These are phyloP conservation scores for Asterella californica DNA, from an alignment of 225 moss, liverwort and hornwort genomes.

Conservation along the genomic window DNA sequence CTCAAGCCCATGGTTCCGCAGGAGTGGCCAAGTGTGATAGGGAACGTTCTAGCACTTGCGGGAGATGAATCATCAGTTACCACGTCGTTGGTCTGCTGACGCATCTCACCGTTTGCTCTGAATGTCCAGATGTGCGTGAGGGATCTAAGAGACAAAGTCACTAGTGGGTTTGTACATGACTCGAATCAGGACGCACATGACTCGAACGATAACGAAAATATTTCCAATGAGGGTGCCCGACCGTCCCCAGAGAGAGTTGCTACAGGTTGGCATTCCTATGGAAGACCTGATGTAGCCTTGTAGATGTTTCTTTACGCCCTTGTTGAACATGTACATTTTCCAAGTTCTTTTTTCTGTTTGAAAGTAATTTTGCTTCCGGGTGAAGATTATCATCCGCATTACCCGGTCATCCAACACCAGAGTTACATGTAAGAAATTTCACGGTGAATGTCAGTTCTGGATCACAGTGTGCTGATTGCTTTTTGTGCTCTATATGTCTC, in stretches of 20 bases:
- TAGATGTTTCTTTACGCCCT: not conserved
- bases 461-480: not conserved
- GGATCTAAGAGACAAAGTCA: constrained; percentile 69
- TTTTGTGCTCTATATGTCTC: not conserved
- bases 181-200: constrained; percentile 20
- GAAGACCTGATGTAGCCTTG: not conserved
- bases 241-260: not conserved
- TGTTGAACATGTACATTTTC: not conserved
- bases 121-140: constrained; percentile 55
- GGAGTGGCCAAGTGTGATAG: not conserved
- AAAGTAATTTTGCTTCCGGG: not conserved
- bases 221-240: not conserved
- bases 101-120: not conserved
- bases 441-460: not conserved
- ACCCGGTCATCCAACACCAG: not conserved
- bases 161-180: constrained; percentile 26
- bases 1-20: no score
- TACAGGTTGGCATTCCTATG: not conserved
- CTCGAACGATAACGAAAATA: constrained; percentile 21
- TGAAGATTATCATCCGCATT: not conserved
- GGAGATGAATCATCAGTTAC: not conserved
- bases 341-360: no score
- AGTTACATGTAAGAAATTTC: not conserved
- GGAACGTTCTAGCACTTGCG: not conserved
- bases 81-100: not conserved